Percentiles rank a stretch among this genome's conserved stretches.
Conservation (phyloP, 352 stramenopile species). For the Phytophthora kernoviae region DNA sequence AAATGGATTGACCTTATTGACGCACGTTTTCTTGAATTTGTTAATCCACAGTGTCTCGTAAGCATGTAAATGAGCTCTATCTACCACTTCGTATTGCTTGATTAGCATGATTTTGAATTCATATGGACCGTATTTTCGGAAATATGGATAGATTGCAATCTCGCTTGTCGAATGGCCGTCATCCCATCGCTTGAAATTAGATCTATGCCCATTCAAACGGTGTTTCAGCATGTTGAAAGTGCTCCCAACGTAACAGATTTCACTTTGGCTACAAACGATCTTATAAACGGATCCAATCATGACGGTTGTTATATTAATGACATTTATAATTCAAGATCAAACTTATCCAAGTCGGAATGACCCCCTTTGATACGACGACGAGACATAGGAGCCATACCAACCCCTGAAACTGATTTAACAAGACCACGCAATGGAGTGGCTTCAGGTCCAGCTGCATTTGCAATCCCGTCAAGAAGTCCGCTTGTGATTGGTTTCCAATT, state of each 20-base stretch:
- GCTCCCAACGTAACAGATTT: conserved; percentile 2
- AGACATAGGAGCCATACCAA: conserved; percentile 1
- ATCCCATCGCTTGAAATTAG: conserved; percentile 5
- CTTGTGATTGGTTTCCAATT: conserved; percentile 1
- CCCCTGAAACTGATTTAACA: neutral
- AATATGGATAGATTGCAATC: conserved; percentile 10
- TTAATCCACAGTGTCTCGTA: too few relatives aligned
- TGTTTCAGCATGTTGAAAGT: conserved; percentile 7
- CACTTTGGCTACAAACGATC: conserved; percentile 6
- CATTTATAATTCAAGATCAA: conserved; percentile 10
- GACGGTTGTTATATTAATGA: conserved; percentile 7
- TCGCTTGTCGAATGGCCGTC: neutral
- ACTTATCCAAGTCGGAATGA: conserved; percentile 9
- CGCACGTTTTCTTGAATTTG: conserved; percentile 8
- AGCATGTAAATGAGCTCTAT: conserved; percentile 2
- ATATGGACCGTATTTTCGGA: conserved; percentile 4
- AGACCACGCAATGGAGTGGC: conserved; percentile 6
- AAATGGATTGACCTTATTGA: conserved; percentile 8
- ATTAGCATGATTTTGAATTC: conserved; percentile 5
- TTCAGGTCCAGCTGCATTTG: conserved; percentile 3
- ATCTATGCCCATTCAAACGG: conserved; percentile 3
- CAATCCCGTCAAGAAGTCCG: conserved; percentile 5
- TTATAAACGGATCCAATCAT: conserved; percentile 10
- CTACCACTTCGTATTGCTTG: conserved; percentile 8
- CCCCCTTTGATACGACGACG: conserved; percentile 4